A percentile compares a stretch with the other conserved stretches of the same genome.
Evolutionary conservation across 2,329 filamentous ascomycete genomes (phyloP).

Genomic region (Pestalotiopsis sp.): DNA sequence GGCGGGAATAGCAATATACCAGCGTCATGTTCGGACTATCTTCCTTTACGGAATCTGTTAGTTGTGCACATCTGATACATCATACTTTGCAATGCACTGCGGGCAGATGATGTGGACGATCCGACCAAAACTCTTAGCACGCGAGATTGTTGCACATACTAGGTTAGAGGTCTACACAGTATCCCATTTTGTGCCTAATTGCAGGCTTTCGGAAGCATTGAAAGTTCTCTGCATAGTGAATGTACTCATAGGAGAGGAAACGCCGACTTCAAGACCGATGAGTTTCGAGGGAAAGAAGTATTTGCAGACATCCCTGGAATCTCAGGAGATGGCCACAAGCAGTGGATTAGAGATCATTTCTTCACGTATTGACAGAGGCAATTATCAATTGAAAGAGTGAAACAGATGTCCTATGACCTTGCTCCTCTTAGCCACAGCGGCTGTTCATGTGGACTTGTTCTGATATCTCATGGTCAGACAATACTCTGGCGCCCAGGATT

Average conservation of each 20-base stretch:
- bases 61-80: neutral
- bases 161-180: no score
- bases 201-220: no score
- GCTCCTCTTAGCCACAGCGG: neutral
- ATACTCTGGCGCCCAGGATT: no score
- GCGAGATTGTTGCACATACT: neutral
- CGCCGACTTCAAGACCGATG: neutral
- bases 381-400: no score
- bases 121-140: neutral
- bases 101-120: no score
- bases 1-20: neutral
- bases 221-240: no score
- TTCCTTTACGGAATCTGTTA: neutral
- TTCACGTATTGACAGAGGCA: neutral
- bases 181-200: no score
- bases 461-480: no score
- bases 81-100: no score
- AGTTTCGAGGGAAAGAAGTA: no score
- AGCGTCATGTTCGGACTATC: neutral
- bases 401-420: neutral
- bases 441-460: no score
- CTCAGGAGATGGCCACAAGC: neutral
- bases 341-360: neutral
- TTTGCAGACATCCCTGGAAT: neutral
- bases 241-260: neutral